Conservation (phyloP, 805 yeast genomes). For the Clavispora santaluciae region DNA sequence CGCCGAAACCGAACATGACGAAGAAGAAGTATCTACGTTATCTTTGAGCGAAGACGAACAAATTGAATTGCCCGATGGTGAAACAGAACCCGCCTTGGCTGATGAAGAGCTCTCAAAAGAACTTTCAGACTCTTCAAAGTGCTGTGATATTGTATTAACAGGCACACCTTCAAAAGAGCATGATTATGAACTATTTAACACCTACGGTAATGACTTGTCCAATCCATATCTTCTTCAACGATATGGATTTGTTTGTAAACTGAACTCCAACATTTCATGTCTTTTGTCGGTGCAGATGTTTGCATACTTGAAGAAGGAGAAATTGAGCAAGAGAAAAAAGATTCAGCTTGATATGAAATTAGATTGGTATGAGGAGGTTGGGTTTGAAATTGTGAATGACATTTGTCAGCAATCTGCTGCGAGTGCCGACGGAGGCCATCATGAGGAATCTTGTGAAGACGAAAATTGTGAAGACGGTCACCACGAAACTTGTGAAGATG, state of each 20-base stretch:
- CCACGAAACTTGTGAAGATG: slow-evolving; percentile 16
- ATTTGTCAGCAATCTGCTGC: slow-evolving; percentile 5
- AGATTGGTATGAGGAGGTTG: slow-evolving; percentile 47
- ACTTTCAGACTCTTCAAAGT: slow-evolving; percentile 36
- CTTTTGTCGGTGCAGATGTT: slow-evolving; percentile 51
- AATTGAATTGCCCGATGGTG: slow-evolving; percentile 9
- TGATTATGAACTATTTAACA: slow-evolving; percentile 63
- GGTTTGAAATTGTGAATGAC: slow-evolving; percentile 36
- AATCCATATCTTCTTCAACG: slow-evolving; percentile 64
- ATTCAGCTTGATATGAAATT: slow-evolving; percentile 34
- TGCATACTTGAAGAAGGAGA: slow-evolving; percentile 23
- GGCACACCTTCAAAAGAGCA: slow-evolving; percentile 39
- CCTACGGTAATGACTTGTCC: slow-evolving; percentile 68
- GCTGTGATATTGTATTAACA: slow-evolving; percentile 66
- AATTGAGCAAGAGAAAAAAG: slow-evolving; percentile 19
- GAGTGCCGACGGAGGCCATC: slow-evolving; percentile 5
- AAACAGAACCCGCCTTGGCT: background rate
- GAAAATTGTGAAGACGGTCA: slow-evolving; percentile 19
- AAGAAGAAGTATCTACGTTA: slow-evolving; percentile 17
- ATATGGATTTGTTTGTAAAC: slow-evolving; percentile 69
- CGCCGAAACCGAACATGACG: slow-evolving; percentile 19
- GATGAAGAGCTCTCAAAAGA: slow-evolving; percentile 29
- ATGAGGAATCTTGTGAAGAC: slow-evolving; percentile 10
- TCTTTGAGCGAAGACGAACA: slow-evolving; percentile 17
- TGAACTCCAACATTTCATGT: slow-evolving; percentile 46